phyloP scores from a whole-genome alignment of 2,329 filamentous ascomycete species.

The Chrysosphaeria jannelii region DNA sequence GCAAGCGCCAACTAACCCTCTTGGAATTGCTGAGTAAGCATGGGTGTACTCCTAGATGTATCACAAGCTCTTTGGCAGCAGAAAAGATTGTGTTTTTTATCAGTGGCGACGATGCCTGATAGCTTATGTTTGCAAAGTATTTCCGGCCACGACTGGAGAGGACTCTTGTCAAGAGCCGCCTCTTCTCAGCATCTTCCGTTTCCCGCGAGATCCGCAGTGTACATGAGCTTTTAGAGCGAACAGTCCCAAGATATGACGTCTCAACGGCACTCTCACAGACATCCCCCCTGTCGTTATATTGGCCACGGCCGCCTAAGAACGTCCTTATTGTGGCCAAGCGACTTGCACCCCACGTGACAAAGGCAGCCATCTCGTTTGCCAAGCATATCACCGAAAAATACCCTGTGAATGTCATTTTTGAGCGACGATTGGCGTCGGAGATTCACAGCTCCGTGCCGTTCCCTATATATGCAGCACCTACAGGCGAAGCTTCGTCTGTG shows the following conservation, averaged over 20 bases:
- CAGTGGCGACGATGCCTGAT: too few species aligned
- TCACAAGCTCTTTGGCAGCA: too few species aligned
- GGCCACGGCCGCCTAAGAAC: slow-evolving; percentile 22
- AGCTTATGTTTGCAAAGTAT: too few species aligned
- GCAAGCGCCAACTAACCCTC: too few species aligned
- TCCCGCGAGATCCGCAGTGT: slow-evolving; percentile 19
- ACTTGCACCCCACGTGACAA: slow-evolving; percentile 19
- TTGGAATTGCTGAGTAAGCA: too few species aligned
- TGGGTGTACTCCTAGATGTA: too few species aligned
- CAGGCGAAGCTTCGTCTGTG: slow-evolving; percentile 16
- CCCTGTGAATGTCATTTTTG: slow-evolving; percentile 58
- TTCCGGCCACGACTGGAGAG: not conserved
- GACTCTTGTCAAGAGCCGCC: slow-evolving; percentile 1
- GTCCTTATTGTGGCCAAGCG: slow-evolving; percentile 28
- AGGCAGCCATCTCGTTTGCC: slow-evolving; percentile 22
- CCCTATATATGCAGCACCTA: slow-evolving; percentile 49
- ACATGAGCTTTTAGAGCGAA: slow-evolving; percentile 19
- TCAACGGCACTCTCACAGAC: too few species aligned
- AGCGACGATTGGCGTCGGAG: slow-evolving; percentile 39
- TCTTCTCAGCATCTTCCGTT: slow-evolving; percentile 17
- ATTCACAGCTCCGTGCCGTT: slow-evolving; percentile 42
- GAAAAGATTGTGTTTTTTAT: too few species aligned
- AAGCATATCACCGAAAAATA: slow-evolving; percentile 57
- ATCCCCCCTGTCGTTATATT: slow-evolving; percentile 23
- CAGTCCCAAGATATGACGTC: slow-evolving; percentile 32